Conservation (phyloP, 108 stramenopile species). For the Pelagomonas calceolata region DNA sequence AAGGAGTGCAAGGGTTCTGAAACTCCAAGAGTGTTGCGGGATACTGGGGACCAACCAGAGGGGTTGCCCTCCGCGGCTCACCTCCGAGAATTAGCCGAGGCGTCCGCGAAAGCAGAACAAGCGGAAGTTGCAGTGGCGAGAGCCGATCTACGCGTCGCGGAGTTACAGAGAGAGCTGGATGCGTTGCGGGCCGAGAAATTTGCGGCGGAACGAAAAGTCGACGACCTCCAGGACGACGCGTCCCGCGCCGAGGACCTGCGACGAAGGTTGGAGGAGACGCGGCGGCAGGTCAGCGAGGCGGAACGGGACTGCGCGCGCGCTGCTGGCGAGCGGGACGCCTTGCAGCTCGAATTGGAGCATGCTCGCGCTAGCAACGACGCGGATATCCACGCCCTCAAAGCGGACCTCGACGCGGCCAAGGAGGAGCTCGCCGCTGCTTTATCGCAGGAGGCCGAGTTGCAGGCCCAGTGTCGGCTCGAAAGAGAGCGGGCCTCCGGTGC, state of each 20-base stretch:
- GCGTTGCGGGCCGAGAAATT: background rate
- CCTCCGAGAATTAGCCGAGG: constrained; percentile 11
- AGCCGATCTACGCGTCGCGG: background rate
- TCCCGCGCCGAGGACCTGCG: no score
- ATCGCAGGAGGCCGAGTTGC: constrained; percentile 9
- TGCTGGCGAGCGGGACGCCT: background rate
- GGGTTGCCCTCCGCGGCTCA: constrained; percentile 1
- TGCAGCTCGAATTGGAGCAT: background rate
- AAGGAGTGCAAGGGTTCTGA: background rate
- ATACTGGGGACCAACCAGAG: background rate
- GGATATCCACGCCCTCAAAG: background rate
- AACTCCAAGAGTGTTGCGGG: background rate
- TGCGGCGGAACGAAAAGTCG: constrained; percentile 1
- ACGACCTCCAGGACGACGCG: constrained; percentile 7
- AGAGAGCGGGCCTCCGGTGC: background rate
- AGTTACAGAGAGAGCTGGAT: background rate
- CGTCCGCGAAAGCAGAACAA: background rate
- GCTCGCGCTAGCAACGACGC: background rate
- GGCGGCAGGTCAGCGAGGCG: background rate
- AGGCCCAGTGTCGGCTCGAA: background rate
- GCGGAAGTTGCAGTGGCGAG: background rate
- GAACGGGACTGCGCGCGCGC: constrained; percentile 1
- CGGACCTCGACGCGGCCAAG: background rate
- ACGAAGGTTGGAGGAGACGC: constrained; percentile 2
- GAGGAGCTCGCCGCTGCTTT: constrained; percentile 2